Evolutionary conservation across 208 protist species (phyloP), one percentile per base, ranked within the genome.

Genomic region (Acanthamoeba lenticulata): DNA sequence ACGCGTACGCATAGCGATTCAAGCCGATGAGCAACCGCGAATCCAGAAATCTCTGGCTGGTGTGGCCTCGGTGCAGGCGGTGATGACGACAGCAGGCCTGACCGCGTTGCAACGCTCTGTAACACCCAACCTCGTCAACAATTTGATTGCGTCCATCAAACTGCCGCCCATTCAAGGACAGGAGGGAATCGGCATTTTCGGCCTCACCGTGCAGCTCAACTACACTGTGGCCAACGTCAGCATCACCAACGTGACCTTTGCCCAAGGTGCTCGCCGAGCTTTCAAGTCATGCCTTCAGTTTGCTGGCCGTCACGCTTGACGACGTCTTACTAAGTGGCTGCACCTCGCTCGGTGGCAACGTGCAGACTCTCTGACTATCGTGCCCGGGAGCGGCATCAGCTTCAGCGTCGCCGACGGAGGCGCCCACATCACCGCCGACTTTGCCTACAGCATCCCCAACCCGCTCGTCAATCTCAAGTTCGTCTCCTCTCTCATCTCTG

Each of bases 361-460:
- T 29, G 24, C 0, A 81, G 69, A 81, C 69, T 17, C 7, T 32
- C 38, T 81, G 69, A 11, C 34, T 15, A 81, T 81, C 38, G 69
- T 81, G 38, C 69, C 69, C 0, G 69, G 69, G 36, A 47, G 38
- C 34, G 69, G 69, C 4, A 17, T 81, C 2, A 81, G 27, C 69
- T 81, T 81, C 38, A 81, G 69, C 69, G 69, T 81, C 11, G 69
- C 69, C 4, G 40, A 47, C 38, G 69, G 38, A 19, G 38, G 38
- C 21, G 69, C 69, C 17, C 9, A 81, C 36, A 81, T 81, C 69
- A 2, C 69, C 0, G 69, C 69, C 34, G 38, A 81, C 69, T 81
- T 81, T 47, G 40, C 38, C 69, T 81, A 47, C 69, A 24, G 27
- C 69, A 81, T 81, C 27, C 69, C 69, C 38, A 81, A 81, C 38